Evolutionary conservation across 1,284 basidiomycete genomes (phyloP), one percentile per base, ranked within the genome.

Genomic region (Pascua sp.): DNA sequence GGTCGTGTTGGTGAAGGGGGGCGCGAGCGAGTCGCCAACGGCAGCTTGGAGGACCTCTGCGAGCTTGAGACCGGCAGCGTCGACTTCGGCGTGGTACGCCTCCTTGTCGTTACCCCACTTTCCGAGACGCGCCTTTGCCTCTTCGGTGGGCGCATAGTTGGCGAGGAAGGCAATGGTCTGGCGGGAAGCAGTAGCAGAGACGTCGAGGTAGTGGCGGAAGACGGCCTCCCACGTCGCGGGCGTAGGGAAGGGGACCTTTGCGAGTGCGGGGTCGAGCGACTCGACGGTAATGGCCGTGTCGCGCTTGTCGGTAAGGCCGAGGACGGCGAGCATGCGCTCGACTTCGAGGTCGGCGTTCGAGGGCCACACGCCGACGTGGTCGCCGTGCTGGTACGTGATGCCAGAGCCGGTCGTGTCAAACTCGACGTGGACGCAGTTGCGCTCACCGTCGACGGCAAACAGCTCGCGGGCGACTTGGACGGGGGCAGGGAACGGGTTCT

Each of bases 211-310:
- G 81, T 98, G 90, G 50, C 94, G 87, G 68, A 98, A 87, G 64
- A 98, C 90, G 54, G 93, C 89, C 67, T 84, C 85, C 73, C 97
- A 98, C 2, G 95, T 98, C 1, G 94, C 95, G 2, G 95, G 95
- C 32, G 90, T 87, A 18, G 96, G 95, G 88, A 98, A 98, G 15
- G 95, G 95, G 61, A 98, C 94, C 79, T 98, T 98, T 60, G 96
- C 96, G 17, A 98, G 84, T 24, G 93, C 91, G 40, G 96, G 95
- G 75, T 98, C 96, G 59, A 98, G 86, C 32, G 93, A 96, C 73
- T 94, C 92, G 64, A 97, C 91, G 64, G 87, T 85, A 69, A 98
- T 91, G 49, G 92, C 85, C 38, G 83, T 82, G 70, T 92, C 84
- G 71, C 86, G 85, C 78, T 88, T 88, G 54, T 80, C 79, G 17